Base-by-base conservation (phyloP, 192 early-diverging fungal species). In the Dissophora ornata region DNA sequence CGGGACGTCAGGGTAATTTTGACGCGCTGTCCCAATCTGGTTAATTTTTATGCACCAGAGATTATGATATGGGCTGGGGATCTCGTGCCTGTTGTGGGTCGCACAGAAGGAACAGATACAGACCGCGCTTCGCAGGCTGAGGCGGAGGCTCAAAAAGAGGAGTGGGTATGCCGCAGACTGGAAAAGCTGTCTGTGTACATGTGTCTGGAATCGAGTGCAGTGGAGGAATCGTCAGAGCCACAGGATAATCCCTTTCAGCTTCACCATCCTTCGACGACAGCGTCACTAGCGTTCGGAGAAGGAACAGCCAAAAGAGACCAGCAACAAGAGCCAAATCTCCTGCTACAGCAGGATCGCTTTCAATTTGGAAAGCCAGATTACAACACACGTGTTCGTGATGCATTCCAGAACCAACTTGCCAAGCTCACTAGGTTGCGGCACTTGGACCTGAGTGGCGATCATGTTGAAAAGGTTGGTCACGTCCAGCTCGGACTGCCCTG, bases 61-160 rank as follows among this genome's bases (percentile, higher is more conserved):
- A 60, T 69, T 21, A 60, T 59, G 57, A 44, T 60, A n/a, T 69
- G 49, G 47, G 57, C 50, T 32, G 67, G 67, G 3, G 67, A 69
- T 33, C 51, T 69, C n/a, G 28, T 60, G 7, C 38, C 47, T 44
- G 36, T 38, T n/a, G n/a, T n/a, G n/a, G n/a, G 28, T 33, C 5
- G 29, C 24, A 32, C 15, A 15, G 19, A 2, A 49, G 21, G 47
- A 49, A n/a, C 45, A 22, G 4, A 9, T 16, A 16, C 2, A 16
- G 42, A 25, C 18, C 45, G n/a, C 25, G 29, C 45, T 15, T 25
- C 41, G 12, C 12, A 5, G 22, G 45, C 16, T 28, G 55, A 21
- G 26, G 34, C 44, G 13, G 26, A 2, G 16, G 6, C 4, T 9
- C 3, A 13, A 21, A 32, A 32, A 7, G 30, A 54, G 41, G 40